A percentile compares a stretch with the other conserved stretches of the same genome.
Conservation (phyloP, 106 monocot species). For the Platanthera guangdongensis region DNA sequence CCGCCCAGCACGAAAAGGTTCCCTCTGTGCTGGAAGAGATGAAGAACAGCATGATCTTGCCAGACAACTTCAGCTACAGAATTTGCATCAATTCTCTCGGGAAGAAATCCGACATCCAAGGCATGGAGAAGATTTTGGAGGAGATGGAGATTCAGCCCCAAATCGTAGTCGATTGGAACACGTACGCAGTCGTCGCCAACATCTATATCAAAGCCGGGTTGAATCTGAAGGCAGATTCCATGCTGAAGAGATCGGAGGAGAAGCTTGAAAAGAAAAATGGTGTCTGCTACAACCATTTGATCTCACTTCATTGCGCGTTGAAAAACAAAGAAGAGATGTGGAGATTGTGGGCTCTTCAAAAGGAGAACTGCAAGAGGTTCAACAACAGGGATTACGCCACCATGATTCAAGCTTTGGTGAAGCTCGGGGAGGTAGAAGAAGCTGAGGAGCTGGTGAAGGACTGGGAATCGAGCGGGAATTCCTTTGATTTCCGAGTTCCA, state of each 20-base stretch:
- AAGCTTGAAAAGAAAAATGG: slow-evolving; percentile 34
- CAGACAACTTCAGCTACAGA: slow-evolving; percentile 74
- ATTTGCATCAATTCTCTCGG: slow-evolving; percentile 83
- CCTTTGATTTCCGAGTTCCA: slow-evolving; percentile 57
- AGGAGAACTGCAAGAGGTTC: slow-evolving; percentile 31
- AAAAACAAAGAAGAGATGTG: slow-evolving; percentile 45
- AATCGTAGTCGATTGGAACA: slow-evolving; percentile 78
- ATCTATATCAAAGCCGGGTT: slow-evolving; percentile 52
- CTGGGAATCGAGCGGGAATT: slow-evolving; percentile 52
- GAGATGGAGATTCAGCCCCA: slow-evolving; percentile 78
- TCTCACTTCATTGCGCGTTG: slow-evolving; percentile 45
- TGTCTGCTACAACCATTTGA: slow-evolving; percentile 57
- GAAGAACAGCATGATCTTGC: slow-evolving; percentile 47
- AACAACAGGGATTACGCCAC: slow-evolving; percentile 59
- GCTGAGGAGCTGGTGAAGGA: slow-evolving; percentile 58
- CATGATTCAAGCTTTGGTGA: slow-evolving; percentile 57
- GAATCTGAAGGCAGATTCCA: slow-evolving; percentile 31
- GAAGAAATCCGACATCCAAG: slow-evolving; percentile 33
- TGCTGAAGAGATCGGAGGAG: slow-evolving; percentile 56
- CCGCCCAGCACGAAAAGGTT: slow-evolving; percentile 54
- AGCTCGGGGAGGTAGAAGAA: slow-evolving; percentile 54
- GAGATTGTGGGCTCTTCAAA: slow-evolving; percentile 69
- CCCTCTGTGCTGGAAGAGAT: slow-evolving; percentile 53
- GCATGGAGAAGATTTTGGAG: slow-evolving; percentile 53
- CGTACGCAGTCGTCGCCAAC: slow-evolving; percentile 58